Evolutionary conservation across 306 rosid genomes (phyloP).

Genomic region (Astragalus membranaceus): DNA sequence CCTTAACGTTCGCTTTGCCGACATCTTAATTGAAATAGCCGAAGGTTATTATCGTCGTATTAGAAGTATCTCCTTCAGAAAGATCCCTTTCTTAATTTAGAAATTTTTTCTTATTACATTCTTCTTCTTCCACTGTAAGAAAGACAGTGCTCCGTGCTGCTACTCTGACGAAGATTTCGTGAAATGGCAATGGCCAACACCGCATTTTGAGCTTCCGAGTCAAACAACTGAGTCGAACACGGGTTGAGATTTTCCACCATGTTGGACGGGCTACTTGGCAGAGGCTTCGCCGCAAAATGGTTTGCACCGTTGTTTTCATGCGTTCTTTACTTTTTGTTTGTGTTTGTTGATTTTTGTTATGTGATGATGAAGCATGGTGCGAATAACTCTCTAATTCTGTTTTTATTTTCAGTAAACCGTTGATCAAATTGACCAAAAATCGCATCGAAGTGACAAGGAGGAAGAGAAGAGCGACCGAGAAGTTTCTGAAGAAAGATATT

Average conservation of each 20-base stretch:
- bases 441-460: slow-evolving; percentile 84
- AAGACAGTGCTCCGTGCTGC: not conserved
- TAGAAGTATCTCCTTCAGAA: slow-evolving; percentile 20
- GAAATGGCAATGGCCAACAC: slow-evolving; percentile 20
- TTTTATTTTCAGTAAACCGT: slow-evolving; percentile 52
- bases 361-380: not conserved
- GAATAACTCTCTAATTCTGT: not conserved
- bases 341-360: not conserved
- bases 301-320: slow-evolving; percentile 14
- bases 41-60: slow-evolving; percentile 33
- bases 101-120: not conserved
- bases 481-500: slow-evolving; percentile 78
- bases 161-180: too few species aligned
- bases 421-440: slow-evolving; percentile 65
- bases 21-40: not conserved
- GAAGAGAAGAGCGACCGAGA: slow-evolving; percentile 91
- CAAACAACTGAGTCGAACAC: not conserved
- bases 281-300: slow-evolving; percentile 74
- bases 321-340: not conserved
- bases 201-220: slow-evolving; percentile 31
- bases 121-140: slow-evolving; percentile 1
- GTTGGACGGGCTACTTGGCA: slow-evolving; percentile 85
- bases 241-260: slow-evolving; percentile 28
- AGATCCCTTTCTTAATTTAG: not conserved
- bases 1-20: slow-evolving; percentile 23